Evolutionary conservation across 805 yeast genomes (phyloP), one percentile per base, ranked within the genome.

Genomic region (Komagataella ulmi): DNA sequence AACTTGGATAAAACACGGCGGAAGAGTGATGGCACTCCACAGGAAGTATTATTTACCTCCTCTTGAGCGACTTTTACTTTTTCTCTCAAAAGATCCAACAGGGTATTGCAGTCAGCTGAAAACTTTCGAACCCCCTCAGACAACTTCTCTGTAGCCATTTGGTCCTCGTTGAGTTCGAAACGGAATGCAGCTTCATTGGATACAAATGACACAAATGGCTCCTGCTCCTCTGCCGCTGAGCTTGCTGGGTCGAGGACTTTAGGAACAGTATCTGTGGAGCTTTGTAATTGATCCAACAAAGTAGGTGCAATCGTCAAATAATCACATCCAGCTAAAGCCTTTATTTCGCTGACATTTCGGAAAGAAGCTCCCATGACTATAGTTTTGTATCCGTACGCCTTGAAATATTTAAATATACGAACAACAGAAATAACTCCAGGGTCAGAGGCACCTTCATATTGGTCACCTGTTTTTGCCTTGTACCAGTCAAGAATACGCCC

Each of bases 351-450:
- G 56, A 75, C 71, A 79, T 90, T 93, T 83, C 99, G 91, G 89
- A 93, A 91, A 54, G 98, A 91, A 54, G 99, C 99, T 73, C 99
- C 99, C 99, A 93, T 93, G 66, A 93, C 98, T 67, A 93, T 90
- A 70, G 99, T 93, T 64, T 91, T 79, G 83, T 93, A 93, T 62
- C 84, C 91, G 72, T 71, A 88, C 76, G 91, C 91, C 84, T 93
- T 93, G 86, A 93, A 93, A 83, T 93, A 93, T 85, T 90, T 86
- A 87, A 70, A 93, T 71, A 93, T 93, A 55, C 66, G 69, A 72
- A 81, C 83, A 62, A 93, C 99, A 47, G 97, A 88, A 50, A 75
- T 50, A 56, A 93, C 98, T 84, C 99, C 99, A 59, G 99, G 99
- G 73, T 93, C 98, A 58, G 81, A 74, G 62, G 78, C 87, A 59